A percentile compares a stretch with the other conserved stretches of the same genome.
These are phyloP conservation scores for Paramecium tetraurelia DNA, from an alignment of 73 alveolate species.

Conservation along the genomic window DNA sequence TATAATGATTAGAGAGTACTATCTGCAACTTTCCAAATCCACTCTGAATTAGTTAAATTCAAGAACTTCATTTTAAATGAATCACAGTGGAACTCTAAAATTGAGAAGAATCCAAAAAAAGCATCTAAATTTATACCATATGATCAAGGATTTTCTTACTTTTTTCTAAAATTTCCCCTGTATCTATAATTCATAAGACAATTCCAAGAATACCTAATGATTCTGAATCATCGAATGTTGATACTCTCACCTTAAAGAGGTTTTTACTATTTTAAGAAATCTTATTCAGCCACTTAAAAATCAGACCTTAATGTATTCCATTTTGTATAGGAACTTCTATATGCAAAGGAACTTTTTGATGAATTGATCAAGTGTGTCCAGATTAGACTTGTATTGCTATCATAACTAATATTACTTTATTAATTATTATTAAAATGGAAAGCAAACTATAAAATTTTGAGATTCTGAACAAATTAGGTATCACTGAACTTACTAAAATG, in stretches of 20 bases:
- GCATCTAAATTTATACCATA: conserved; percentile 91
- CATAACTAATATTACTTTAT: background rate
- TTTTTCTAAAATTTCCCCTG: too few relatives aligned
- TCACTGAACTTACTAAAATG: background rate
- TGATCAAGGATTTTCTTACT: too few relatives aligned
- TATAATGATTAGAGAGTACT: background rate
- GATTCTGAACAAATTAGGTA: conserved; percentile 32
- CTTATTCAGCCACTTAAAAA: background rate
- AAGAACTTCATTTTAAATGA: conserved; percentile 88
- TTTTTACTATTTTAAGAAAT: background rate
- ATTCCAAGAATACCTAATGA: too few relatives aligned
- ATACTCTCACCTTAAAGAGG: background rate
- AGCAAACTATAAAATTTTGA: conserved; percentile 35
- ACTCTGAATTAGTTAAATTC: conserved; percentile 69
- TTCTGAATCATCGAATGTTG: background rate
- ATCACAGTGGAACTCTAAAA: conserved; percentile 95
- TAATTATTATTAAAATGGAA: conserved; percentile 19
- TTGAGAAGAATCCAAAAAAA: conserved; percentile 91
- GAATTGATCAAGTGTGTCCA: background rate
- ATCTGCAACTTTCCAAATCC: background rate
- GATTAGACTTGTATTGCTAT: background rate
- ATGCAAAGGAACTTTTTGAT: background rate
- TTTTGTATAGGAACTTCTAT: background rate
- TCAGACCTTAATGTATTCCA: background rate
- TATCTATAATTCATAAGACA: too few relatives aligned